Evolutionary conservation across 1,284 basidiomycete genomes (phyloP).

Genomic region (Cerrena zonata): DNA sequence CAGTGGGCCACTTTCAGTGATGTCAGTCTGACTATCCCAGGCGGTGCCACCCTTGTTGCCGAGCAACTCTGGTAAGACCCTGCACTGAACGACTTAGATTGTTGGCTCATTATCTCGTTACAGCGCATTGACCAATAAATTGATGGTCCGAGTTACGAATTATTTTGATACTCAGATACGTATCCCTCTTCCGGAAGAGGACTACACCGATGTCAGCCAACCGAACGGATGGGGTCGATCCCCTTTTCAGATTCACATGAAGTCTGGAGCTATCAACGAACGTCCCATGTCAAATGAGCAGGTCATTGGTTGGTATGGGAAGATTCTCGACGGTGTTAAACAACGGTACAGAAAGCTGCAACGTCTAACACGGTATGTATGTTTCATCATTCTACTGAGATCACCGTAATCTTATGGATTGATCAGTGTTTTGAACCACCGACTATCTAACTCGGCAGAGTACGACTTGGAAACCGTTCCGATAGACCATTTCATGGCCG

Average conservation of each 20-base stretch:
- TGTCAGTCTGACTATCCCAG: conserved; percentile 83
- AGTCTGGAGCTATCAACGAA: conserved; percentile 11
- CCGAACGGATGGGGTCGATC: conserved; percentile 11
- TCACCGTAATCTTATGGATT: conserved; percentile 3
- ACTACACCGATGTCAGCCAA: conserved; percentile 11
- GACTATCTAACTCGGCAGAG: conserved; percentile 94
- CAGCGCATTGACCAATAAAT: conserved; percentile 81
- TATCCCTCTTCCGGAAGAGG: conserved; percentile 47
- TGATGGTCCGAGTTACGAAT: conserved; percentile 85
- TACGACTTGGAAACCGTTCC: conserved; percentile 81
- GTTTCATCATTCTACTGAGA: not conserved
- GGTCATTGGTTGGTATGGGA: conserved; percentile 84
- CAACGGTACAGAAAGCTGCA: conserved; percentile 91
- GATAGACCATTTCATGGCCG: conserved; percentile 76
- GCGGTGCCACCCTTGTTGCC: conserved; percentile 88
- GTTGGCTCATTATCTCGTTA: conserved; percentile 6
- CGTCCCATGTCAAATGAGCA: conserved; percentile 72
- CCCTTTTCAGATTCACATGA: conserved; percentile 21
- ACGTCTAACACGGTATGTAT: conserved; percentile 79
- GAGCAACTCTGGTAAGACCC: conserved; percentile 80
- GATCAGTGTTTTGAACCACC: conserved; percentile 68
- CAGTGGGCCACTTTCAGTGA: conserved; percentile 96
- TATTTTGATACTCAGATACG: conserved; percentile 93
- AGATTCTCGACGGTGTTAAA: conserved; percentile 89
- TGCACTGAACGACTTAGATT: conserved; percentile 4